phyloP scores from a whole-genome alignment of 2,329 filamentous ascomycete species.

The Monosporascus sp. region DNA sequence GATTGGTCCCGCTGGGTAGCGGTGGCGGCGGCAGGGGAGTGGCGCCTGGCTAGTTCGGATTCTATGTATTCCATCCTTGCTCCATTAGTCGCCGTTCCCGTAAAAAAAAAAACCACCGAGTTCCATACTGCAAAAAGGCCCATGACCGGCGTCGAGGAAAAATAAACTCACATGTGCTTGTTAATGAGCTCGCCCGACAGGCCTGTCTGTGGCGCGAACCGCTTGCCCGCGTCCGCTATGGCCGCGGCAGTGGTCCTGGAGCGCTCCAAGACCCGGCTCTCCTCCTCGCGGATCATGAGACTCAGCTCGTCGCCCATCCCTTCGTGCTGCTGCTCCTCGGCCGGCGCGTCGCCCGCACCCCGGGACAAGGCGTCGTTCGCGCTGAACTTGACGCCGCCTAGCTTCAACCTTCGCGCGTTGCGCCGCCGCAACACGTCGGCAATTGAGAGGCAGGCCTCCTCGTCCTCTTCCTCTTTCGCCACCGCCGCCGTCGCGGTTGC shows the following conservation, averaged over 20 bases:
- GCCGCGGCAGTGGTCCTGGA: constrained; percentile 24
- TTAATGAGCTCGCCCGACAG: constrained; percentile 60
- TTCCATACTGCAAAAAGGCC: too few species aligned
- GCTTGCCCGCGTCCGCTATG: constrained; percentile 34
- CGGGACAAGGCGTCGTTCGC: constrained; percentile 19
- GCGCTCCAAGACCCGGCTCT: constrained; percentile 24
- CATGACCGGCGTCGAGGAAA: too few species aligned
- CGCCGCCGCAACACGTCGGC: constrained; percentile 47
- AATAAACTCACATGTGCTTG: constrained; percentile 68
- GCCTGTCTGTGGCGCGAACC: constrained; percentile 70
- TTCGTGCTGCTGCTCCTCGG: neutral
- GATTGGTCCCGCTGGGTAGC: constrained; percentile 1
- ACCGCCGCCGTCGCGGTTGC: constrained; percentile 7
- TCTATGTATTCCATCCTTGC: constrained; percentile 83
- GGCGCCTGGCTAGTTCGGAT: constrained; percentile 65
- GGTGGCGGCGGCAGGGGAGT: constrained; percentile 27
- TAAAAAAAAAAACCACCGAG: too few species aligned
- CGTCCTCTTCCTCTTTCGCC: constrained; percentile 14
- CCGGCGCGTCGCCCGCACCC: constrained; percentile 14
- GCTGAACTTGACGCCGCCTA: constrained; percentile 54
- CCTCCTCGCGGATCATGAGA: constrained; percentile 31
- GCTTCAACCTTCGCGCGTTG: constrained; percentile 43
- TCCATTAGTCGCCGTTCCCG: constrained; percentile 53
- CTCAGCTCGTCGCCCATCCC: constrained; percentile 27
- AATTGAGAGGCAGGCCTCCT: constrained; percentile 38